These are phyloP conservation scores for Pterula multifida DNA, from an alignment of 1,284 basidiomycete species.

Conservation along the genomic window DNA sequence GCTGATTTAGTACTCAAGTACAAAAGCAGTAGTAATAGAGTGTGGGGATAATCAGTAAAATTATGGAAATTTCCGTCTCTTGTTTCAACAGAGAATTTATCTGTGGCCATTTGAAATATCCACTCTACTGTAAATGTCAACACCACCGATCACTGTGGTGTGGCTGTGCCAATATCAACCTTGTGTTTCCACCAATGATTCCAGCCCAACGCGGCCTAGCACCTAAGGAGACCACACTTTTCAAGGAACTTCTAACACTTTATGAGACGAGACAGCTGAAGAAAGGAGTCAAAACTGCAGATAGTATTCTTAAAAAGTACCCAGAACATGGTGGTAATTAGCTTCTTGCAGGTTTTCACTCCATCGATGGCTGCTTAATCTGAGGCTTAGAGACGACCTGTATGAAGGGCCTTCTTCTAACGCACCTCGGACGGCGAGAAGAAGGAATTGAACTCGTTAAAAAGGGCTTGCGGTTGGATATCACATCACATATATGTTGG, in stretches of 20 bases:
- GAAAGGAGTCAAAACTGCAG: slow-evolving; percentile 85
- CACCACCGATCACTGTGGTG: too few relatives aligned
- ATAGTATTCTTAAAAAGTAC: slow-evolving; percentile 90
- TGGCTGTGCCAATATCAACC: background rate
- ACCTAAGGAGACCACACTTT: slow-evolving; percentile 77
- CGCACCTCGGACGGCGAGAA: slow-evolving; percentile 76
- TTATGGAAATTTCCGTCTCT: too few relatives aligned
- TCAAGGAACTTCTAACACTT: slow-evolving; percentile 79
- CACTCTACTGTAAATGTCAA: too few relatives aligned
- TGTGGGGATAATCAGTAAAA: too few relatives aligned
- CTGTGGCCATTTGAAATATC: too few relatives aligned
- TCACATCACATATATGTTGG: slow-evolving; percentile 95
- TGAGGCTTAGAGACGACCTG: slow-evolving; percentile 68
- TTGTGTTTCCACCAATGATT: slow-evolving; percentile 17
- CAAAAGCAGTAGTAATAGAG: too few relatives aligned
- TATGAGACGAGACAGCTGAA: slow-evolving; percentile 91
- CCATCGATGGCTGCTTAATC: slow-evolving; percentile 12
- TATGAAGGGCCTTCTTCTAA: slow-evolving; percentile 86
- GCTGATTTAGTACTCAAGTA: too few relatives aligned
- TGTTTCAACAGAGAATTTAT: too few relatives aligned
- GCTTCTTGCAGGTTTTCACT: slow-evolving; percentile 7
- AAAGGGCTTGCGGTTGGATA: slow-evolving; percentile 79
- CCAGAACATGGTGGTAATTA: slow-evolving; percentile 87
- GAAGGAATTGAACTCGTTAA: slow-evolving; percentile 81
- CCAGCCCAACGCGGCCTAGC: slow-evolving; percentile 45